Percentiles rank a stretch among this genome's conserved stretches.
phyloP scores from a whole-genome alignment of 1,284 basidiomycete genomes.

The Pseudozyma tsukubaensis region DNA sequence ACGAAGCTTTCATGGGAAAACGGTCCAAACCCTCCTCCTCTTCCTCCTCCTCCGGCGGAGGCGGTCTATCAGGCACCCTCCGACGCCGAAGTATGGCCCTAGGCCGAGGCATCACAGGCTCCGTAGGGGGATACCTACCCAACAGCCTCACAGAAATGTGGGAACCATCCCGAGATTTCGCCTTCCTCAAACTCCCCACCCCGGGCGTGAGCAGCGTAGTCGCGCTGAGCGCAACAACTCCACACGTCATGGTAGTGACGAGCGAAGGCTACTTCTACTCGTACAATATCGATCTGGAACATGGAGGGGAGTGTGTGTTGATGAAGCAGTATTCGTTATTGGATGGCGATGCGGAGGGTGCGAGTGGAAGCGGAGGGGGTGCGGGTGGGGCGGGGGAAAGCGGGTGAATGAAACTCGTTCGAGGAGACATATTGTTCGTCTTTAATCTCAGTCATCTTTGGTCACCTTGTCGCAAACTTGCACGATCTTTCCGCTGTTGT shows the following conservation, averaged over 20 bases:
- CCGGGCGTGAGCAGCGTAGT: constrained; percentile 73
- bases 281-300: constrained; percentile 94
- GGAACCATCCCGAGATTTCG: constrained; percentile 96
- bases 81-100: constrained; percentile 75
- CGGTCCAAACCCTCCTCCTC: constrained; percentile 35
- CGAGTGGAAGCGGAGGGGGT: neutral
- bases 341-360: constrained; percentile 7
- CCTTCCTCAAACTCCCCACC: constrained; percentile 86
- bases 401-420: neutral
- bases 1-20: constrained; percentile 69
- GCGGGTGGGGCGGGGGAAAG: neutral
- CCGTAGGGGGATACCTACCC: constrained; percentile 89
- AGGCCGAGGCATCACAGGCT: constrained; percentile 66
- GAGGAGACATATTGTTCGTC: neutral
- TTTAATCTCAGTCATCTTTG: neutral
- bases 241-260: constrained; percentile 96
- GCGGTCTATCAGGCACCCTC: constrained; percentile 17
- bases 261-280: constrained; percentile 95
- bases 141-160: constrained; percentile 93
- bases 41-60: neutral
- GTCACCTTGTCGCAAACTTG: too few relatives aligned
- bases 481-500: too few relatives aligned
- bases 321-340: constrained; percentile 75
- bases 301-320: constrained; percentile 92
- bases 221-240: constrained; percentile 75